Evolutionary conservation across 2,329 filamentous ascomycete genomes (phyloP).

Genomic region (Aspergillus vadensis): DNA sequence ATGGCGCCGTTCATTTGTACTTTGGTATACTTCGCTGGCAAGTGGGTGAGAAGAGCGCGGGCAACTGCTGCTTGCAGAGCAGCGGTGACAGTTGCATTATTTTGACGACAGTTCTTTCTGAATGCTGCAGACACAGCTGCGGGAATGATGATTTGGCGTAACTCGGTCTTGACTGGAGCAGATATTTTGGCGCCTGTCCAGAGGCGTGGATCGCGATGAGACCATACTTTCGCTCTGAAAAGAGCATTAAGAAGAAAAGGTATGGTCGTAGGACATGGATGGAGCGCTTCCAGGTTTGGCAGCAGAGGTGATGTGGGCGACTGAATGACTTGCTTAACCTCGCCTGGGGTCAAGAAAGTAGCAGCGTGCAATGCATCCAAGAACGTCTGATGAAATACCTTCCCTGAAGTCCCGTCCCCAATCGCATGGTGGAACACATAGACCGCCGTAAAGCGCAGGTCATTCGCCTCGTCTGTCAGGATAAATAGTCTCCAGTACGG

Average conservation of each 20-base stretch:
- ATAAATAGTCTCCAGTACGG: constrained; percentile 52
- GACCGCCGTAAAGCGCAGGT: constrained; percentile 42
- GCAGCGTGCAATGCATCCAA: constrained; percentile 36
- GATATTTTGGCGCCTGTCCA: constrained; percentile 41
- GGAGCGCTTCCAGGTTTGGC: constrained; percentile 45
- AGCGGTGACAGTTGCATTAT: constrained; percentile 47
- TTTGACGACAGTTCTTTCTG: constrained; percentile 35
- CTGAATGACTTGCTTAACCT: constrained; percentile 24
- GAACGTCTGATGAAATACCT: constrained; percentile 50
- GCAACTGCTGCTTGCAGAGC: constrained; percentile 44
- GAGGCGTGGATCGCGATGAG: constrained; percentile 29
- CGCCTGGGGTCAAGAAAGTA: constrained; percentile 12
- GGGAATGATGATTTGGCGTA: constrained; percentile 38
- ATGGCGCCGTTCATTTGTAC: constrained; percentile 40
- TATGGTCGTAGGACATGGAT: constrained; percentile 43
- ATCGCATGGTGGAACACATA: constrained; percentile 55
- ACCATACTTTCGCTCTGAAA: constrained; percentile 38
- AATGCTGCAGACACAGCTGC: constrained; percentile 31
- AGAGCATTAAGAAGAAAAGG: constrained; percentile 37
- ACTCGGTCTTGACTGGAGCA: constrained; percentile 26
- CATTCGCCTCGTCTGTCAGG: constrained; percentile 29
- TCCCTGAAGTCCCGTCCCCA: constrained; percentile 49
- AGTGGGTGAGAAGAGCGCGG: constrained; percentile 38
- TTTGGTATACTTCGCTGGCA: constrained; percentile 31
- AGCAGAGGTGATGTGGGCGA: constrained; percentile 36